Evolutionary conservation across 495 filamentous ascomycete species (phyloP), one percentile per base, ranked within the genome.

Genomic region (Pyronema omphalodes): DNA sequence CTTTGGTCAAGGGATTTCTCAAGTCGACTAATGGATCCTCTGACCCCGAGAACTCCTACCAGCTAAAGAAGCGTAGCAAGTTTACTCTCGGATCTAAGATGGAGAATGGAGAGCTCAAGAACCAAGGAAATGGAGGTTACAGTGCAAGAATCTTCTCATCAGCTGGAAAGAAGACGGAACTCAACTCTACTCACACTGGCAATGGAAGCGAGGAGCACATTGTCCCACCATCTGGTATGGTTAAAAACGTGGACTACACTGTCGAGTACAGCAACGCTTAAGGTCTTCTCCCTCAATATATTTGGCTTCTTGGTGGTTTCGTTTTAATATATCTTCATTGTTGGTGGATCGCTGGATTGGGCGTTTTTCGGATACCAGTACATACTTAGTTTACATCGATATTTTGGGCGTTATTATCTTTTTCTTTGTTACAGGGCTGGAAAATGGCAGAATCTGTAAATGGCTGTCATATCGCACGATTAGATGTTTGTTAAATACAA

Each of bases 191-290:
- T 3, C 12, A 9, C 11, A 15, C 47, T 1, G 29, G 29, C 47
- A 50, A 50, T 19, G 47, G 19, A 7, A 50, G 47, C 29, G 47
- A 50, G 47, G 47, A 50, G 47, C 47, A 50, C 47, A 50, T 50
- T 17, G 47, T 50, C 9, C 47, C 47, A 2, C 29, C 18, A 12
- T 11, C 47, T 2, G 47, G 23, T 8, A 19, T 50, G 23, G 47
- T 50, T 4, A 50, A 50, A 11, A 50, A 50, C 11, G 47, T 50
- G 3, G 47, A 50, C 7, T 50, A 50, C 36, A 34, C 1, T 8
- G 47, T 50, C 3, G 47, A 50, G 18, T 50, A 50, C 29, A 50
- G 47, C 18, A 50, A 14, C 3, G 44, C 44, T 14, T 47, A 19
- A 47, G 23, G 23, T 29, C 23, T 29, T 29, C 2, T 29, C 1